Conservation (phyloP, 1,284 basidiomycete species). For the Anthracocystis walkeri region DNA sequence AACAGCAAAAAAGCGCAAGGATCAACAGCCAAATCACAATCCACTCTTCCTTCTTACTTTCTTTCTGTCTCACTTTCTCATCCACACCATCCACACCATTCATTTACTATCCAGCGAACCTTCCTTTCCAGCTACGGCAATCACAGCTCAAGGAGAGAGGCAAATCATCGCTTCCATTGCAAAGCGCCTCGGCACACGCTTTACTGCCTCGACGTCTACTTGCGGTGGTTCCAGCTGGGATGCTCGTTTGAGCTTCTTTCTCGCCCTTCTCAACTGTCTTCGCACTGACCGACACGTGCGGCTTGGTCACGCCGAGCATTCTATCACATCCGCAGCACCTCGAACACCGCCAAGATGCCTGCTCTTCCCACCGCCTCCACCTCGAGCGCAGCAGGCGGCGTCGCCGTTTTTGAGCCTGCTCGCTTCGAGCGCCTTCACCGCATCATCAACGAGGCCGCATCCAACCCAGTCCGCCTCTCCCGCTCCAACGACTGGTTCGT, state of each 20-base stretch:
- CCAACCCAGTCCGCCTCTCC: constrained; percentile 48
- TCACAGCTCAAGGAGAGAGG: no score
- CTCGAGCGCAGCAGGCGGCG: constrained; percentile 24
- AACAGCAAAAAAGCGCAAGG: constrained; percentile 19
- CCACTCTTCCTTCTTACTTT: constrained; percentile 9
- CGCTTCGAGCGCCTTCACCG: constrained; percentile 64
- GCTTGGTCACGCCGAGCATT: neutral
- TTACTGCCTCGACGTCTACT: neutral
- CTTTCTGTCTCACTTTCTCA: constrained; percentile 11
- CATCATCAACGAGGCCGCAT: constrained; percentile 53
- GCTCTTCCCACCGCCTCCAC: constrained; percentile 30
- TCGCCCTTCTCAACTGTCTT: neutral
- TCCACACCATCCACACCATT: neutral
- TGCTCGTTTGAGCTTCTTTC: constrained; percentile 20
- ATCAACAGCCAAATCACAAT: neutral
- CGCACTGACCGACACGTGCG: neutral
- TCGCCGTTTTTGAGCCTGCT: constrained; percentile 58
- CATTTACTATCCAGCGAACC: no score
- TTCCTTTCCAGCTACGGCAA: no score
- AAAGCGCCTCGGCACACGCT: neutral
- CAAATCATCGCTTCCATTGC: neutral
- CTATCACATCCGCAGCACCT: neutral
- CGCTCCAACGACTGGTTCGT: constrained; percentile 65
- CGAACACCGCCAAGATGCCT: constrained; percentile 12
- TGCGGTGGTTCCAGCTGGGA: constrained; percentile 7